Base-by-base conservation (phyloP, 768 basidiomycete species). In the Tephrocybe sp. region DNA sequence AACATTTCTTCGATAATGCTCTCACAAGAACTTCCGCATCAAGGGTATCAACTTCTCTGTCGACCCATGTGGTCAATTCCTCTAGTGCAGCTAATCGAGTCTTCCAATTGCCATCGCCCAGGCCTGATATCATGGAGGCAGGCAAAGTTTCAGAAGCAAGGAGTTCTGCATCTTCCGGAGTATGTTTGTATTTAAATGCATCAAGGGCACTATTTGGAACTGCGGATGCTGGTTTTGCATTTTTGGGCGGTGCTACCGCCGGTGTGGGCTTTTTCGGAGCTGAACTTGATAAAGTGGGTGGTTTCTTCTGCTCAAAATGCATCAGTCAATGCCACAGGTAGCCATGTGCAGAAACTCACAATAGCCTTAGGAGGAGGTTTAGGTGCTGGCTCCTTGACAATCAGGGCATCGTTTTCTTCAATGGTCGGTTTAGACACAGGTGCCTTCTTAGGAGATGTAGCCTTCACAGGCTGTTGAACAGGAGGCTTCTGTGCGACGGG, bases 61-160 rank as follows among this genome's bases (percentile, higher is more conserved):
- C 86, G 4, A 93, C 70, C 96, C 97, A 98, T 4, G 73, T 68
- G 1, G 79, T 75, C 84, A 98, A 79, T 64, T 89, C 90, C 49
- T 97, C 95, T 20, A 94, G 74, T 6, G 89, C 92, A 32, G 88
- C 88, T 41, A 99, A 73, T 49, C 97, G 76, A 11, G 83, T 77
- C 72, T 99, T 99, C 97, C 97, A 99, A 60, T 93, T 93, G 1
- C 84, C 71, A 67, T 98, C 93, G n/a, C 73, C 84, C 8, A 98
- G 73, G 54, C 88, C 86, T 4, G 79, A 79, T 45, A 88, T 74
- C 24, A 91, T 79, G 20, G 83, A 76, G 0, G 77, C 62, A 0
- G 96, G 94, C 45, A 98, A 81, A 6, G 82, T 65, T 9, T 86
- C 86, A 0, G 79, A 73, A 28, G 90, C 90, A 44, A 90, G 76